Evolutionary conservation across 176 grass and related monocot species (phyloP), one percentile per base, ranked within the genome.

Genomic region (Hsuehochloa calcarea): DNA sequence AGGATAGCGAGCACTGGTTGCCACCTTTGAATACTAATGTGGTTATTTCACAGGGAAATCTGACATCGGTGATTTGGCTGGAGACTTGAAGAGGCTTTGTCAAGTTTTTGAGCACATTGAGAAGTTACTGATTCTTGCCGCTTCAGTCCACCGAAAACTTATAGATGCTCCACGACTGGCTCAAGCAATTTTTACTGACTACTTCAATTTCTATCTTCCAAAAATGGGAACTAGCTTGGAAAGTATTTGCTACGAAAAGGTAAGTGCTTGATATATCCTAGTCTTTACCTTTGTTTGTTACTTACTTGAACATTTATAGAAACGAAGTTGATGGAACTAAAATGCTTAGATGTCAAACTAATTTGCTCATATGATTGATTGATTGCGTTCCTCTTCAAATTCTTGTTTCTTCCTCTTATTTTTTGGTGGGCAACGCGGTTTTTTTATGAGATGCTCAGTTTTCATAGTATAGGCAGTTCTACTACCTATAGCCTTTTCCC

Each of bases 161-260:
- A 58, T 73, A 63, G 88, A 95, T 78, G 88, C 88, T 50, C 89
- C 93, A 13, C 86, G 90, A 59, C 74, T 98, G 54, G 83, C 96
- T 17, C 88, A 94, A 89, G 79, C 87, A 78, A 87, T 95, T 80
- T 98, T 95, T 83, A 85, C 49, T 43, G 88, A 94, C 62, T 98
- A 94, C 89, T 98, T 90, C 74, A 89, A 90, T 86, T 98, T 84
- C 72, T 94, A 98, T 88, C 87, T 89, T 86, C 96, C 89, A 43
- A 98, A 95, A 87, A 92, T 98, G 96, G 96, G 93, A 65, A 91
- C 80, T 47, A 90, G 81, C 68, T 89, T 95, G 74, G 79, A 89
- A 80, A 98, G 90, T 82, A 89, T 95, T 72, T 98, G 91, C 70
- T 95, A 87, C 78, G 91, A 98, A 29, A 93, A 98, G 96, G 96